A percentile compares a stretch with the other conserved stretches of the same genome.
Evolutionary conservation across 352 stramenopile species (phyloP).

Genomic region (Phytophthora constricta): DNA sequence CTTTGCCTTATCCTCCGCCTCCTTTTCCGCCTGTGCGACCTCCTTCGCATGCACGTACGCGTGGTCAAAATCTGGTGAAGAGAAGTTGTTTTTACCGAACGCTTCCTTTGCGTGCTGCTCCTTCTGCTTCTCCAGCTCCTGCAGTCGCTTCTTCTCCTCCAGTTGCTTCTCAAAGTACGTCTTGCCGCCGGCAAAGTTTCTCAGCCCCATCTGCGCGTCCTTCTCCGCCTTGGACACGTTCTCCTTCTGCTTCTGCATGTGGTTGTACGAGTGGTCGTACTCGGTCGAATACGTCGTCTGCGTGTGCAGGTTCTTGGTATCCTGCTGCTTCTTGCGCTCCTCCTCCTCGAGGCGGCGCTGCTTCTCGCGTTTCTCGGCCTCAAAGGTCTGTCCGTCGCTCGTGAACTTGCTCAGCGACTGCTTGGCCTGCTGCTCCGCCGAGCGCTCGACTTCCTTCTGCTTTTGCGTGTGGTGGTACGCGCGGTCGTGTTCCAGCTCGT

Average conservation of each 20-base stretch:
- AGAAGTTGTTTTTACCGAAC: slow-evolving; percentile 65
- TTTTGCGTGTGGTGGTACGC: slow-evolving; percentile 48
- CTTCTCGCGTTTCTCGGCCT: slow-evolving; percentile 49
- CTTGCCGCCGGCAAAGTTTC: slow-evolving; percentile 52
- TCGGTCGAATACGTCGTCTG: slow-evolving; percentile 51
- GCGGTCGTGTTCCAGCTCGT: slow-evolving; percentile 46
- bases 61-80: slow-evolving; percentile 56
- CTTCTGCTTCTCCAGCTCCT: slow-evolving; percentile 57
- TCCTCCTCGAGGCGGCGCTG: slow-evolving; percentile 37
- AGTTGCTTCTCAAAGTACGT: slow-evolving; percentile 67
- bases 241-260: slow-evolving; percentile 57
- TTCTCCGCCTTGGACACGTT: slow-evolving; percentile 45
- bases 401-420: slow-evolving; percentile 40
- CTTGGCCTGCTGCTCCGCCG: slow-evolving; percentile 36
- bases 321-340: slow-evolving; percentile 34
- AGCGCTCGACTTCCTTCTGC: slow-evolving; percentile 40
- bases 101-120: slow-evolving; percentile 43
- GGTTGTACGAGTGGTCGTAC: slow-evolving; percentile 59
- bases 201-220: slow-evolving; percentile 45
- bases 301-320: slow-evolving; percentile 44
- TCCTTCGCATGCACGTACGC: slow-evolving; percentile 63
- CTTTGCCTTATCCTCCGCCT: slow-evolving; percentile 68
- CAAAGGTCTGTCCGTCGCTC: slow-evolving; percentile 50
- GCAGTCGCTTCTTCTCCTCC: slow-evolving; percentile 63
- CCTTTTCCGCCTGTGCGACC: slow-evolving; percentile 52